phyloP scores from a whole-genome alignment of 2,329 filamentous ascomycete genomes.

The Epichloe elymi region DNA sequence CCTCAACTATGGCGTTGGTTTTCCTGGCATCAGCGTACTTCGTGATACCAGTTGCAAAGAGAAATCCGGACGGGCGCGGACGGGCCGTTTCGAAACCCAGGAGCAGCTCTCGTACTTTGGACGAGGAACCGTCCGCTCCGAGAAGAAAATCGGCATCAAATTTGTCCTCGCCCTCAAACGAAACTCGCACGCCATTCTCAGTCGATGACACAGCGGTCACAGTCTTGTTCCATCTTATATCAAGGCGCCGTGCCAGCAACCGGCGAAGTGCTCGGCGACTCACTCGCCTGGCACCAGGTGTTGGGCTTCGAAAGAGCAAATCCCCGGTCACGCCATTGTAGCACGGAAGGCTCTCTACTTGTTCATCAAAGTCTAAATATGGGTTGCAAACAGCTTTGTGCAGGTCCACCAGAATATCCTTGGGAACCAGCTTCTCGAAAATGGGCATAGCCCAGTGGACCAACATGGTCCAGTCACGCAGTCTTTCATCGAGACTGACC shows the following conservation, averaged over 20 bases:
- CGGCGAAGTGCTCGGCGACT: conserved; percentile 20
- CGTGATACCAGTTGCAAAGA: conserved; percentile 18
- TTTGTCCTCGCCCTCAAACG: conserved; percentile 12
- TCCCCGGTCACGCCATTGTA: conserved; percentile 25
- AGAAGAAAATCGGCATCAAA: conserved; percentile 13
- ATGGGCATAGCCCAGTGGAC: conserved; percentile 26
- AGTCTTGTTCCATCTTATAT: conserved; percentile 19
- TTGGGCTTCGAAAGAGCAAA: conserved; percentile 20
- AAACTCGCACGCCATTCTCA: conserved; percentile 9
- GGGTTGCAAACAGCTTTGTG: conserved; percentile 22
- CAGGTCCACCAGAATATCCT: conserved; percentile 16
- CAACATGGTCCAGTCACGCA: conserved; percentile 26
- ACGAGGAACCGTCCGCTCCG: conserved; percentile 20
- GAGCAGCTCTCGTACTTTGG: conserved; percentile 17
- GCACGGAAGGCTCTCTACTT: conserved; percentile 17
- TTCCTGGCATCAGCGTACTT: conserved; percentile 14
- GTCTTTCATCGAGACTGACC: conserved; percentile 14
- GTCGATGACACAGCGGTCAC: conserved; percentile 6
- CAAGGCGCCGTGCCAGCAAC: conserved; percentile 18
- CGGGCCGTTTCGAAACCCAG: conserved; percentile 14
- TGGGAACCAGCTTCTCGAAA: conserved; percentile 21
- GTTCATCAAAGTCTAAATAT: conserved; percentile 17
- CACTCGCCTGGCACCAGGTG: conserved; percentile 21
- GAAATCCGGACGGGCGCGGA: conserved; percentile 14
- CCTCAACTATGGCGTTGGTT: conserved; percentile 13